Conservation (phyloP, 176 grass and related monocot species). For the Lolium perenne region DNA sequence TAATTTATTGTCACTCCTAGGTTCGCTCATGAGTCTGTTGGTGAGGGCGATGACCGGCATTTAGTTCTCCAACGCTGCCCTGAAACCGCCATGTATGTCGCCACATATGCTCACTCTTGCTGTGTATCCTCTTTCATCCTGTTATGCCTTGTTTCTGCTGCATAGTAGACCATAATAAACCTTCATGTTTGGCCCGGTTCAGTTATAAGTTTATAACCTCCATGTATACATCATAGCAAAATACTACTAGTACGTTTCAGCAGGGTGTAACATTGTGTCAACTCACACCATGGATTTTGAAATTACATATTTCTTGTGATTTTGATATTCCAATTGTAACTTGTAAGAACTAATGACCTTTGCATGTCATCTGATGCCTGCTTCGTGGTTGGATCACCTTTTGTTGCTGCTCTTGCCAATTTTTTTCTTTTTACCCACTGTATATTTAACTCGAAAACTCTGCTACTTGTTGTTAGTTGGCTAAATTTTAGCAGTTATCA, state of each 20-base stretch:
- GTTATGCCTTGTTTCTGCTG: not conserved
- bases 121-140: not conserved
- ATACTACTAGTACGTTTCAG: not conserved
- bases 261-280: no score
- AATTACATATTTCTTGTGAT: no score
- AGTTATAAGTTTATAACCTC: no score
- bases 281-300: no score
- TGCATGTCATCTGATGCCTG: not conserved
- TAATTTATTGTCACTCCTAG: slow-evolving; percentile 38
- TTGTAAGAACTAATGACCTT: not conserved
- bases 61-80: slow-evolving; percentile 73
- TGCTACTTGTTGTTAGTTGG: not conserved
- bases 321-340: no score
- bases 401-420: not conserved
- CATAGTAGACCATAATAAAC: not conserved
- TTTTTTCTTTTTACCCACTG: not conserved
- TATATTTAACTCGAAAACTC: slow-evolving; percentile 26
- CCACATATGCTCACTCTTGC: not conserved
- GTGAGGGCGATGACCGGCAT: slow-evolving; percentile 82
- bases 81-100: slow-evolving; percentile 87
- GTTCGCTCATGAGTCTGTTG: slow-evolving; percentile 86
- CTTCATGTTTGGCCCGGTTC: no score
- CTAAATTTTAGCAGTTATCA: not conserved
- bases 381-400: slow-evolving; percentile 14
- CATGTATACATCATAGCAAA: no score